A percentile compares a stretch with the other conserved stretches of the same genome.
Conservation (phyloP, 768 basidiomycete species). For the Chiua virens region DNA sequence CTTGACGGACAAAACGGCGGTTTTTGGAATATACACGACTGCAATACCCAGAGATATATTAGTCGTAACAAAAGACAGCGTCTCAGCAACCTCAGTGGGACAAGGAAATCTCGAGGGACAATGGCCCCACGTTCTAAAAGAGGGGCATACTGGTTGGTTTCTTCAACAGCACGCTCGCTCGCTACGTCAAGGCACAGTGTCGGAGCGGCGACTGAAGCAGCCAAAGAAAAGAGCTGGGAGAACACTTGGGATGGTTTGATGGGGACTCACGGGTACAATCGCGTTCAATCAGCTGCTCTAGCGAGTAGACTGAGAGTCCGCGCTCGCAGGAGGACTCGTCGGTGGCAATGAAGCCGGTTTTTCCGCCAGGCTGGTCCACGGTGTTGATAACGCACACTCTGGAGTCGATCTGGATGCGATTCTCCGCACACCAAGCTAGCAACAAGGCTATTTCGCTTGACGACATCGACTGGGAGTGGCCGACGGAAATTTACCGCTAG, state of each 20-base stretch:
- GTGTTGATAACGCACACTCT: constrained; percentile 37
- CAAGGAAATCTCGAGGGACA: background rate
- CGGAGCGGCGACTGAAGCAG: background rate
- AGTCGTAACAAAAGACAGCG: background rate
- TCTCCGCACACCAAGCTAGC: constrained; percentile 49
- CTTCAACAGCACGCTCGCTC: background rate
- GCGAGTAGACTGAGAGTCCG: constrained; percentile 25
- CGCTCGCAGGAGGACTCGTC: constrained; percentile 10
- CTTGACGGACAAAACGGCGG: constrained; percentile 58
- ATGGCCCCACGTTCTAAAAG: constrained; percentile 3
- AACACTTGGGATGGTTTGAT: too few relatives aligned
- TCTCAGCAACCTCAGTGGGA: background rate
- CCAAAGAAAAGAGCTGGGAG: background rate
- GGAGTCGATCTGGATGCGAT: constrained; percentile 47
- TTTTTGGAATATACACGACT: constrained; percentile 70
- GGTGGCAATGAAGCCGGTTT: constrained; percentile 2
- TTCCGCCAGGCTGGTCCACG: background rate
- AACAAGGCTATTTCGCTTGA: constrained; percentile 23
- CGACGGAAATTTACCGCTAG: background rate
- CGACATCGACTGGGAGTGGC: constrained; percentile 18
- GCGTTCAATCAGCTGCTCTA: constrained; percentile 22
- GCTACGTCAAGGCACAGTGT: background rate
- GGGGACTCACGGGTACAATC: constrained; percentile 28
- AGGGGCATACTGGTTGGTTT: background rate
- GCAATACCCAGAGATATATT: constrained; percentile 5